Conservation (phyloP, 2,329 filamentous ascomycete genomes). For the Ophiosphaerella narmari region DNA sequence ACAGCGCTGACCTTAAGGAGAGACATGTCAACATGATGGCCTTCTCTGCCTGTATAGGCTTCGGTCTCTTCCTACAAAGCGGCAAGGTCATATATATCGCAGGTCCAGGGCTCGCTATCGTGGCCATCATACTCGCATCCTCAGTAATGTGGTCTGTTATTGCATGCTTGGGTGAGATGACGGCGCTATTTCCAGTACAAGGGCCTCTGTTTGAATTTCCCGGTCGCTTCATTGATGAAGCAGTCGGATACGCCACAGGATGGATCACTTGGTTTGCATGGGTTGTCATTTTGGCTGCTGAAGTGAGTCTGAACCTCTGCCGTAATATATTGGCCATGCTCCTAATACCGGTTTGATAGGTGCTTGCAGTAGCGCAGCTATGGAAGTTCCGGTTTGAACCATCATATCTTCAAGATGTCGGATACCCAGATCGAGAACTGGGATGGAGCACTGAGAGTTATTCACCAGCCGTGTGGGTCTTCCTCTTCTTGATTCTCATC, state of each 20-base stretch:
- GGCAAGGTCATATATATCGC: conserved; percentile 46
- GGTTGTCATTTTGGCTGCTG: conserved; percentile 73
- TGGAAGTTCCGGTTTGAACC: conserved; percentile 48
- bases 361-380: conserved; percentile 47
- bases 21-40: conserved; percentile 46
- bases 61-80: conserved; percentile 45
- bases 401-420: conserved; percentile 34
- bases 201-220: conserved; percentile 90
- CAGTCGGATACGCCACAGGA: conserved; percentile 51
- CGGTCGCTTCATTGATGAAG: conserved; percentile 78
- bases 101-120: conserved; percentile 44
- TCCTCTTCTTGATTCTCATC: conserved; percentile 76
- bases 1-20: conserved; percentile 30
- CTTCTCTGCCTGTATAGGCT: conserved; percentile 43
- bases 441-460: conserved; percentile 74
- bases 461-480: conserved; percentile 65
- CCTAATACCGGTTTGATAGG: conserved; percentile 22
- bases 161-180: conserved; percentile 74
- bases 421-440: conserved; percentile 48
- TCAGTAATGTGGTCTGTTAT: conserved; percentile 47
- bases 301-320: too few relatives aligned
- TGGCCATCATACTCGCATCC: conserved; percentile 43
- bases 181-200: conserved; percentile 83
- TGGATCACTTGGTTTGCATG: conserved; percentile 71
- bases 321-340: too few relatives aligned